These are phyloP conservation scores for Globisporangium takayamanum DNA, from an alignment of 352 stramenopile species.

Conservation along the genomic window DNA sequence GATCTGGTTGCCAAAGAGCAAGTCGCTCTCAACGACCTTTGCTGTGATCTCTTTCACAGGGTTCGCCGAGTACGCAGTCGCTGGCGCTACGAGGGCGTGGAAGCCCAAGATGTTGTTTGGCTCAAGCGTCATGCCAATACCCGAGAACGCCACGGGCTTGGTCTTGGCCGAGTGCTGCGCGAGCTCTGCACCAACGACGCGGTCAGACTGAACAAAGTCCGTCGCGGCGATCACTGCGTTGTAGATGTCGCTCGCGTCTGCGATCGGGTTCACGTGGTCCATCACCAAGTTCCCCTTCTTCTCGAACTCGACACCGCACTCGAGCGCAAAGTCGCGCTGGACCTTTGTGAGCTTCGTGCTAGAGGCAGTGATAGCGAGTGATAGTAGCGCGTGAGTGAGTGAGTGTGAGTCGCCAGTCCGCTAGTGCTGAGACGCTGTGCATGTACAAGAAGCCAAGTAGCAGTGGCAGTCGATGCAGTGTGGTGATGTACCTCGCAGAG, in stretches of 20 bases:
- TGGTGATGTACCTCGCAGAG: constrained; percentile 25
- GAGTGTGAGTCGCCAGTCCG: no score
- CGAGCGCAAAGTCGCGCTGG: constrained; percentile 79
- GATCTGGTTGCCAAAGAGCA: constrained; percentile 72
- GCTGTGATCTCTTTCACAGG: constrained; percentile 65
- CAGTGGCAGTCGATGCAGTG: not conserved
- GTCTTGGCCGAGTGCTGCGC: constrained; percentile 29
- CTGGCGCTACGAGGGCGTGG: constrained; percentile 65
- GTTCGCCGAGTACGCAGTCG: constrained; percentile 78
- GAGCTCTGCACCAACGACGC: constrained; percentile 48
- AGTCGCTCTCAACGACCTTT: constrained; percentile 49
- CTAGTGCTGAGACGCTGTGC: no score
- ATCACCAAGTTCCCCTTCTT: constrained; percentile 85
- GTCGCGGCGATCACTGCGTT: constrained; percentile 67
- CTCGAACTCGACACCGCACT: constrained; percentile 86
- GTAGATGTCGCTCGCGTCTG: constrained; percentile 55
- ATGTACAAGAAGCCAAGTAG: not conserved
- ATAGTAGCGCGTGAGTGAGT: not conserved
- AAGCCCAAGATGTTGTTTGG: constrained; percentile 81
- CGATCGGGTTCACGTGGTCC: constrained; percentile 77
- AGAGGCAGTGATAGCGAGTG: not conserved
- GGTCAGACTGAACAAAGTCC: constrained; percentile 60
- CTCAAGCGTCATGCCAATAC: constrained; percentile 79
- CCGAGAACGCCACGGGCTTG: constrained; percentile 69
- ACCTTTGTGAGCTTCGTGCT: constrained; percentile 73